Percentiles rank a stretch among this genome's conserved stretches.
phyloP scores from a whole-genome alignment of 345 rosid species.

The Citrus mangshanensis region DNA sequence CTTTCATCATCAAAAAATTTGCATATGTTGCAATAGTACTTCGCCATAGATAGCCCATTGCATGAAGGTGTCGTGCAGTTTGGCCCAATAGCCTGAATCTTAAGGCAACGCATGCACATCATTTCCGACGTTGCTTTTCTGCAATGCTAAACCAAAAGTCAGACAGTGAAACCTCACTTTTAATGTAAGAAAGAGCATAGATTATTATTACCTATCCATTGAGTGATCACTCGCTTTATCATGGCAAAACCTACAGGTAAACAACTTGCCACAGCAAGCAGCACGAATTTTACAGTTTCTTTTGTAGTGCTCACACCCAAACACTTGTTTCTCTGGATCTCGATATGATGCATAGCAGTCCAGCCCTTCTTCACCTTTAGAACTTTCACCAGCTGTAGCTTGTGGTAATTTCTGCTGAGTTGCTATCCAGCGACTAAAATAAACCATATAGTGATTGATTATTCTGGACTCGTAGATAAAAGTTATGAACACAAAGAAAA shows the following conservation, averaged over 20 bases:
- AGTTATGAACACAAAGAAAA: not conserved
- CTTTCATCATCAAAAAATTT: slow-evolving; percentile 94
- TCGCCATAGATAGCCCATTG: slow-evolving; percentile 52
- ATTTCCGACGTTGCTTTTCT: slow-evolving; percentile 67
- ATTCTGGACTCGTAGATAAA: not conserved
- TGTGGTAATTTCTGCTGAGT: slow-evolving; percentile 59
- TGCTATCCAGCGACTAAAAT: slow-evolving; percentile 67
- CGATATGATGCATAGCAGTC: slow-evolving; percentile 47
- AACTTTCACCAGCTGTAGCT: slow-evolving; percentile 32
- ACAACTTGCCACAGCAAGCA: slow-evolving; percentile 69
- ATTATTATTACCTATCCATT: slow-evolving; percentile 50
- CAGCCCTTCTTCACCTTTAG: slow-evolving; percentile 32
- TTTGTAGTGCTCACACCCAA: slow-evolving; percentile 70
- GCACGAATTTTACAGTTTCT: slow-evolving; percentile 69
- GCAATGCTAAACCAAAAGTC: slow-evolving; percentile 20
- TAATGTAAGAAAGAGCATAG: not conserved
- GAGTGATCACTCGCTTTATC: slow-evolving; percentile 70
- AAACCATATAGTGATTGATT: slow-evolving; percentile 12
- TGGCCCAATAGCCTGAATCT: slow-evolving; percentile 54
- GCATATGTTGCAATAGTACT: slow-evolving; percentile 81
- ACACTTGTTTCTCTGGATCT: slow-evolving; percentile 45
- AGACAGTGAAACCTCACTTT: slow-evolving; percentile 13
- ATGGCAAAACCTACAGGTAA: slow-evolving; percentile 68
- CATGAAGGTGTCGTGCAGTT: slow-evolving; percentile 49
- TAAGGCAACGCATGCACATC: slow-evolving; percentile 74